phyloP scores from a whole-genome alignment of 139 green algal species.

The Volvox africanus region DNA sequence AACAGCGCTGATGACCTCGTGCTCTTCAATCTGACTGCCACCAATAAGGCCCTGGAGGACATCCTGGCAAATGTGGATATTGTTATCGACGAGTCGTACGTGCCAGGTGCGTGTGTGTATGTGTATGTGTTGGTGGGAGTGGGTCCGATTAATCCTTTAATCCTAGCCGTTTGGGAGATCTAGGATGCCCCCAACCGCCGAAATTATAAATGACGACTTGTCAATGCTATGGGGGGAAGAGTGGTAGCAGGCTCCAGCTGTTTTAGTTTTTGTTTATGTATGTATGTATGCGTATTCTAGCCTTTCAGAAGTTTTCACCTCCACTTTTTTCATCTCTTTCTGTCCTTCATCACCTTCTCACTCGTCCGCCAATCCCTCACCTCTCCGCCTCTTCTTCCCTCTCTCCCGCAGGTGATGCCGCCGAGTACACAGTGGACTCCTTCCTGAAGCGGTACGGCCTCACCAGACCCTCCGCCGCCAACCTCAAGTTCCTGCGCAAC shows the following conservation, averaged over 20 bases:
- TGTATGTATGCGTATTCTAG: not conserved
- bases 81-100: constrained; percentile 79
- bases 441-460: constrained; percentile 43
- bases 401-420: not conserved
- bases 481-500: constrained; percentile 55
- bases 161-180: not conserved
- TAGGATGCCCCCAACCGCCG: not conserved
- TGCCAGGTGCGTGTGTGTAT: not conserved
- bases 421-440: constrained; percentile 32
- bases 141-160: not conserved
- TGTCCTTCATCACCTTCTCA: not conserved
- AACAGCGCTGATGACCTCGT: not conserved
- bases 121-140: not conserved
- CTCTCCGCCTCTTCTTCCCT: not conserved
- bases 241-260: too few species aligned
- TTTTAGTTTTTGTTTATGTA: too few species aligned
- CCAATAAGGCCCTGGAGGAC: constrained; percentile 15
- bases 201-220: not conserved
- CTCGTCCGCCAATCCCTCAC: not conserved
- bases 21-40: not conserved
- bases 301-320: not conserved
- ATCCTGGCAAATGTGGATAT: constrained; percentile 69
- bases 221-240: not conserved
- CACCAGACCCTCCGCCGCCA: not conserved
- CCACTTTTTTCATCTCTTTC: too few species aligned